Conservation (phyloP, 352 stramenopile species). For the Phytophthora tubulina region DNA sequence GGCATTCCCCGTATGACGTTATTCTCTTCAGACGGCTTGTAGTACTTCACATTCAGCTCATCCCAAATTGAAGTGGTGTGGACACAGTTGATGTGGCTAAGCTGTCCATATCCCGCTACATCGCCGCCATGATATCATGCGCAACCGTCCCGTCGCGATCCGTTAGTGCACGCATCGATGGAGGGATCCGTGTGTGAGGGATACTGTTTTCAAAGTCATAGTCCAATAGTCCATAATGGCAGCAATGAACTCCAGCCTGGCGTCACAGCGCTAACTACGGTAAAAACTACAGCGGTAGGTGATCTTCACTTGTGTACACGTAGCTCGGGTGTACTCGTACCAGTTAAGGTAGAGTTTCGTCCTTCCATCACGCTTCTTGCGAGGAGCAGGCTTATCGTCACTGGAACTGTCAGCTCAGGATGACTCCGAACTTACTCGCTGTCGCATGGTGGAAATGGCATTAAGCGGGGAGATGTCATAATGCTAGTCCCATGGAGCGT, state of each 20-base stretch:
- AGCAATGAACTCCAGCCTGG: slow-evolving; percentile 19
- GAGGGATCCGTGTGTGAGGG: background rate
- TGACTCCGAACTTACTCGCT: too few species aligned
- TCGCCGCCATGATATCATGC: slow-evolving; percentile 2
- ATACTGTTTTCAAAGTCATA: slow-evolving; percentile 18
- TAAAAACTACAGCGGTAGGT: slow-evolving; percentile 19
- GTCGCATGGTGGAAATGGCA: too few species aligned
- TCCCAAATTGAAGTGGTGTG: slow-evolving; percentile 18
- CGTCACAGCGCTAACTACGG: slow-evolving; percentile 4
- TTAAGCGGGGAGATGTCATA: too few species aligned
- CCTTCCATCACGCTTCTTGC: slow-evolving; percentile 8
- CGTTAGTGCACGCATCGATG: background rate
- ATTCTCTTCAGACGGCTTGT: background rate
- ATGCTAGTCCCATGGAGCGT: too few species aligned
- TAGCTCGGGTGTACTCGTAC: slow-evolving; percentile 22
- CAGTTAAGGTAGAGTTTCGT: slow-evolving; percentile 14
- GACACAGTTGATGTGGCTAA: slow-evolving; percentile 14
- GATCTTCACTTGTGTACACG: slow-evolving; percentile 24
- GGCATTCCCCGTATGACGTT: background rate
- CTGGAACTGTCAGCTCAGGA: too few species aligned
- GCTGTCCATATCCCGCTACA: slow-evolving; percentile 6
- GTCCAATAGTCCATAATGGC: slow-evolving; percentile 13
- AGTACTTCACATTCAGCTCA: slow-evolving; percentile 7
- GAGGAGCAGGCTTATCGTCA: too few species aligned
- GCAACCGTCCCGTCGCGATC: background rate